A percentile compares a stretch with the other conserved stretches of the same genome.
Conservation (phyloP, 768 basidiomycete genomes). For the Favolaschia claudopus region DNA sequence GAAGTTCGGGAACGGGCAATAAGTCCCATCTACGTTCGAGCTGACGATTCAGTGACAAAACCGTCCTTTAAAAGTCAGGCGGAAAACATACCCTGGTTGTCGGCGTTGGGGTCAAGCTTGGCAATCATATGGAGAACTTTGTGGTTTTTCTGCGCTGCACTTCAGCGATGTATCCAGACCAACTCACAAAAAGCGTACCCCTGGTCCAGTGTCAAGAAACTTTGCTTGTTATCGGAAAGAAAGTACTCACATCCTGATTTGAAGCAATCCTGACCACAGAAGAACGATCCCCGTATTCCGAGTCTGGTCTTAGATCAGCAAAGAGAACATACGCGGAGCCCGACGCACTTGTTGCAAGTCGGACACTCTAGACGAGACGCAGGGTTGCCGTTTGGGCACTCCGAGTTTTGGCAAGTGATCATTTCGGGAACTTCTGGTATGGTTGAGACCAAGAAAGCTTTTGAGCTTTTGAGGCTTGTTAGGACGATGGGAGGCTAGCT, state of each 20-base stretch:
- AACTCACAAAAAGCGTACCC: conserved; percentile 39
- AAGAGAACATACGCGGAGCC: conserved; percentile 26
- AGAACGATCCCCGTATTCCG: conserved; percentile 85
- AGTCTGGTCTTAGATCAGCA: conserved; percentile 63
- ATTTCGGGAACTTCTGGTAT: too few relatives aligned
- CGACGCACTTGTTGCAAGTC: conserved; percentile 94
- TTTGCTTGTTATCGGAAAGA: conserved; percentile 17
- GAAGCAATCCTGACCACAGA: conserved; percentile 97
- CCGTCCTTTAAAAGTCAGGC: background rate
- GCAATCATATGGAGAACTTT: conserved; percentile 78
- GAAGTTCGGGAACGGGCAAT: conserved; percentile 81
- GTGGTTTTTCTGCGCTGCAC: conserved; percentile 72
- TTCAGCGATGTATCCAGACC: conserved; percentile 6
- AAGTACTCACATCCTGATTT: conserved; percentile 90
- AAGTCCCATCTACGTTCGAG: conserved; percentile 69
- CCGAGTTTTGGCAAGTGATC: conserved; percentile 68
- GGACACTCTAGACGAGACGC: conserved; percentile 91
- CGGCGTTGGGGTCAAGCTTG: conserved; percentile 31
- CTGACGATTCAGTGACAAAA: too few relatives aligned
- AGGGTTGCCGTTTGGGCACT: conserved; percentile 85
- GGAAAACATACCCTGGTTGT: conserved; percentile 10
- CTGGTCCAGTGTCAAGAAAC: conserved; percentile 32
- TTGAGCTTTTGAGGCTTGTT: too few relatives aligned
- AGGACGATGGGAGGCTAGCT: too few relatives aligned
- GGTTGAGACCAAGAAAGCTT: too few relatives aligned